Evolutionary conservation across 2,329 filamentous ascomycete genomes (phyloP), one percentile per base, ranked within the genome.

Genomic region (Phoma sp.): DNA sequence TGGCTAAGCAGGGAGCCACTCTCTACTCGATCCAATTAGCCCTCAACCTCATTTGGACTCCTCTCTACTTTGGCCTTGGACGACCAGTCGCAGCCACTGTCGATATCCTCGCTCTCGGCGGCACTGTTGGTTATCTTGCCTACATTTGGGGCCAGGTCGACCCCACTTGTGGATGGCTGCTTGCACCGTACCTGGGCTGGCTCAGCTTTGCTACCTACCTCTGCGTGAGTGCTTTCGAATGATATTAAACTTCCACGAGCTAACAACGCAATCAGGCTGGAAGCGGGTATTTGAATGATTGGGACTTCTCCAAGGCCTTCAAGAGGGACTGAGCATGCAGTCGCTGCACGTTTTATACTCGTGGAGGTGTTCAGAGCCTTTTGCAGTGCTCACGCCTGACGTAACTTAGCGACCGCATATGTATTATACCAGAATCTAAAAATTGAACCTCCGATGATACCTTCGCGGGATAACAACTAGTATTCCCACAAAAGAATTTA

Each of bases 11-110:
- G 61, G 89, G 87, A 62, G 88, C 91, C 53, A 91, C 89, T 0
- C 82, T 97, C 25, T 97, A 96, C 80, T 90, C 90, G 2, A 81
- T 92, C 55, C 93, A 97, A 77, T 86, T 97, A 6, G 90, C 83
- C 10, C 81, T 97, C 45, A 97, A 97, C 74, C 80, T 96, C 25
- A 75, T 88, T 47, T 98, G 91, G 91, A 97, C 92, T 84, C 93
- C 93, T 11, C 83, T 97, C 10, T 97, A 97, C 83, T 97, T 96
- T 72, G 83, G 84, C n/a, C 71, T 88, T 43, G 87, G 88, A 60
- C 84, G 85, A 14, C 92, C 92, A 1, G 81, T 88, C 46, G 84
- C 86, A 68, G 92, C 93, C 3, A 86, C 91, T 6, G 82, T 83
- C 23, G 91, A 97, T 72, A 88, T 96, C 43, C 76, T 90, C 23